These are phyloP conservation scores for Aspergillus sp. DNA, from an alignment of 2,329 filamentous ascomycete genomes.

Conservation along the genomic window DNA sequence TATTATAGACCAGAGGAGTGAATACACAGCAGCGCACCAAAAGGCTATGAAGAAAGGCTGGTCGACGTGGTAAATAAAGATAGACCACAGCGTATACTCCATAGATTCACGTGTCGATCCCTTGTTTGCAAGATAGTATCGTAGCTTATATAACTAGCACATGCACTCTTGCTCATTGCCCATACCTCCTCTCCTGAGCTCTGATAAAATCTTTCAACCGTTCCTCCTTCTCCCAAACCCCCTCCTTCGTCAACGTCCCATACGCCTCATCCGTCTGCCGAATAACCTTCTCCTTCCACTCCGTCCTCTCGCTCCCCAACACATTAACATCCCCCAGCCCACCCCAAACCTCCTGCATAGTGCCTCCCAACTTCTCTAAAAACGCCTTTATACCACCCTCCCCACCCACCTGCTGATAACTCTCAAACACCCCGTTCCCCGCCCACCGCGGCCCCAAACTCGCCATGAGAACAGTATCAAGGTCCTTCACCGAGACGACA, in stretches of 20 bases:
- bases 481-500: conserved; percentile 57
- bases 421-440: conserved; percentile 61
- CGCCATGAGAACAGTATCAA: conserved; percentile 58
- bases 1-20: too few species aligned
- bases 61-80: too few species aligned
- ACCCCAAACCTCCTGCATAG: conserved; percentile 60
- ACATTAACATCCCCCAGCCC: conserved; percentile 47
- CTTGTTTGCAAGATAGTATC: too few species aligned
- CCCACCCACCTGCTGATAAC: conserved; percentile 64
- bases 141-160: neutral
- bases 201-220: conserved; percentile 32
- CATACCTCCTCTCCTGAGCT: conserved; percentile 28
- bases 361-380: conserved; percentile 60
- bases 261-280: conserved; percentile 53
- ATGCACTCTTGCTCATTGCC: neutral
- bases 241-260: conserved; percentile 37
- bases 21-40: too few species aligned
- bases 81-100: too few species aligned
- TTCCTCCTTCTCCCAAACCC: conserved; percentile 31
- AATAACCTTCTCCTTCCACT: conserved; percentile 54
- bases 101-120: too few species aligned
- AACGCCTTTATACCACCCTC: conserved; percentile 57
- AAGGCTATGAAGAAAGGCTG: too few species aligned
- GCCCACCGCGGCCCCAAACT: conserved; percentile 61
- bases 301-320: conserved; percentile 45